phyloP scores from a whole-genome alignment of 768 basidiomycete genomes.

The Lepiota venenata region DNA sequence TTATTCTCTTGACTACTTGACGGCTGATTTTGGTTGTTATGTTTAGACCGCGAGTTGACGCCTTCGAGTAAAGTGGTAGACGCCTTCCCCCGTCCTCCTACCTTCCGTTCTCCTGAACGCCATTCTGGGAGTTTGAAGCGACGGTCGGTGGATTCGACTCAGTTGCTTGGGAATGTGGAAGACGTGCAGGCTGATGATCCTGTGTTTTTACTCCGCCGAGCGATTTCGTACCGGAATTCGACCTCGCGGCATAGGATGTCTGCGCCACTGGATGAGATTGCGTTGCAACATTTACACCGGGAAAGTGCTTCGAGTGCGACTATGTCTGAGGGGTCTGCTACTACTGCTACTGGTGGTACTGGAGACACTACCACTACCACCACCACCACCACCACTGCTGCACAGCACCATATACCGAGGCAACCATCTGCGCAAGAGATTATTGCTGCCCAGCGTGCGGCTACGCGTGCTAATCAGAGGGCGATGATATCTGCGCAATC shows the following conservation, averaged over 20 bases:
- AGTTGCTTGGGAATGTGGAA: constrained; percentile 63
- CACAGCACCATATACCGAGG: constrained; percentile 26
- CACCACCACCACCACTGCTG: constrained; percentile 27
- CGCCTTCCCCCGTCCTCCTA: constrained; percentile 71
- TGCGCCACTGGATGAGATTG: constrained; percentile 81
- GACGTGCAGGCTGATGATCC: constrained; percentile 86
- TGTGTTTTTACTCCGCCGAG: constrained; percentile 84
- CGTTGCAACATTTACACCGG: constrained; percentile 66
- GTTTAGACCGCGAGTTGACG: constrained; percentile 69
- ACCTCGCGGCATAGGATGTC: constrained; percentile 69
- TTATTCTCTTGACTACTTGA: constrained; percentile 4
- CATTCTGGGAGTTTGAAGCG: constrained; percentile 66
- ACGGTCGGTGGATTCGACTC: constrained; percentile 80
- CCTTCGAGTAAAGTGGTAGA: constrained; percentile 86
- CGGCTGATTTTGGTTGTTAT: constrained; percentile 9
- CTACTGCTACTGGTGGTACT: too few species aligned
- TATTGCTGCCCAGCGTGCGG: constrained; percentile 90
- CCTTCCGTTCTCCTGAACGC: constrained; percentile 42
- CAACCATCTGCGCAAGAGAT: constrained; percentile 76
- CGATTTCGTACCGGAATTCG: constrained; percentile 68
- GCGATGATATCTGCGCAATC: constrained; percentile 78
- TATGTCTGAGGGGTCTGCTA: too few species aligned
- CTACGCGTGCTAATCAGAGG: constrained; percentile 80
- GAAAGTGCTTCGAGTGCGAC: constrained; percentile 59
- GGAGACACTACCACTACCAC: constrained; percentile 21